These are phyloP conservation scores for Salix suchowensis DNA, from an alignment of 345 rosid species.

Conservation along the genomic window DNA sequence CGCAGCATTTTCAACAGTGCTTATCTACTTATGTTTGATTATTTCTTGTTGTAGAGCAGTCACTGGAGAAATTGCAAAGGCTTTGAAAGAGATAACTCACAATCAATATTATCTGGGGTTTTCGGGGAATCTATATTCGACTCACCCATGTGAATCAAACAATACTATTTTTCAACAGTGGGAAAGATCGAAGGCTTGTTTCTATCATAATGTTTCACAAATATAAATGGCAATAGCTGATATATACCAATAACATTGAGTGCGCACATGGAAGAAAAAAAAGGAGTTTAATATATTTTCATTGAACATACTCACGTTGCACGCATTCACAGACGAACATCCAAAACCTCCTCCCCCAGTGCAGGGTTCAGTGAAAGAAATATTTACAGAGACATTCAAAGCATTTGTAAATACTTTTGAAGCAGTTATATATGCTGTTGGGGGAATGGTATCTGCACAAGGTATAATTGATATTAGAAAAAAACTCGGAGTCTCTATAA, in stretches of 20 bases:
- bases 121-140: not conserved
- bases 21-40: not conserved
- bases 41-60: not conserved
- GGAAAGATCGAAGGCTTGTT: not conserved
- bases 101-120: not conserved
- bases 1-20: not conserved
- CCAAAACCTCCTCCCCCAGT: conserved; percentile 62
- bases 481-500: not conserved
- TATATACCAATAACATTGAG: not conserved
- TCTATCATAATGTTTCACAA: not conserved
- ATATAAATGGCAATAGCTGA: not conserved
- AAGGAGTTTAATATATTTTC: conserved; percentile 8
- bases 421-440: conserved; percentile 64
- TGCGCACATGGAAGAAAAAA: not conserved
- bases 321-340: conserved; percentile 70
- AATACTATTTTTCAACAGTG: not conserved
- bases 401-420: conserved; percentile 70
- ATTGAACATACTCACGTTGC: conserved; percentile 76
- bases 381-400: conserved; percentile 59
- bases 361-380: conserved; percentile 78
- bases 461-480: conserved; percentile 11
- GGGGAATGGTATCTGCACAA: conserved; percentile 73
- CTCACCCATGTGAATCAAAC: not conserved
- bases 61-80: not conserved
- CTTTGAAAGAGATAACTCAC: not conserved